These are phyloP conservation scores for Pisolithus sp. DNA, from an alignment of 768 basidiomycete genomes.

Conservation along the genomic window DNA sequence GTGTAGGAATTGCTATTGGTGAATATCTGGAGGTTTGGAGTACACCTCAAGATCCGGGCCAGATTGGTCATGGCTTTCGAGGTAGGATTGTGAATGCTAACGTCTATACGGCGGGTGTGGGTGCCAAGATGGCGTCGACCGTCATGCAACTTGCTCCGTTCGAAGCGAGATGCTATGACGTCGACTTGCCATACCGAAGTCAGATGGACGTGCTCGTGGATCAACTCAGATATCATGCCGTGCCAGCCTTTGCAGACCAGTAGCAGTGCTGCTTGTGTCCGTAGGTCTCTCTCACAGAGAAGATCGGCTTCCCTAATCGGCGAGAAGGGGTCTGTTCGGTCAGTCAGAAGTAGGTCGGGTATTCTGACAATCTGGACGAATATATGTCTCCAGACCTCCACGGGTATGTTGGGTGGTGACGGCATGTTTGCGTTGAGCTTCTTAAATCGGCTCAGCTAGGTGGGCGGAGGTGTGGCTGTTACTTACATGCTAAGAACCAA, in stretches of 20 bases:
- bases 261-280: conserved; percentile 26
- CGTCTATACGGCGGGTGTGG: conserved; percentile 37
- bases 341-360: conserved; percentile 26
- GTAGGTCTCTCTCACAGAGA: conserved; percentile 22
- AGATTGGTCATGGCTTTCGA: conserved; percentile 15
- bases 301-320: conserved; percentile 26
- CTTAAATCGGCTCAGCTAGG: conserved; percentile 3
- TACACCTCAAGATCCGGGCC: conserved; percentile 33
- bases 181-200: conserved; percentile 30
- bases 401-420: conserved; percentile 22
- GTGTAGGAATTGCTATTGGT: conserved; percentile 32
- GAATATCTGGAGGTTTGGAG: conserved; percentile 40
- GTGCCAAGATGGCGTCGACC: conserved; percentile 31
- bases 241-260: conserved; percentile 36
- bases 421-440: conserved; percentile 7
- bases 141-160: conserved; percentile 17
- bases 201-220: conserved; percentile 36
- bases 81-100: conserved; percentile 31
- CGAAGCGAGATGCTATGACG: conserved; percentile 29
- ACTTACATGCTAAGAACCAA: not conserved
- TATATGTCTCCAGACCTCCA: conserved; percentile 38
- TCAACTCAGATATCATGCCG: conserved; percentile 31
- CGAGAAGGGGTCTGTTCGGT: conserved; percentile 36
- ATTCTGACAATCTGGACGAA: conserved; percentile 30
- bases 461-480: not conserved